Evolutionary conservation across 202 grass and related monocot species (phyloP), one percentile per base, ranked within the genome.

Genomic region (Digitaria exilis): DNA sequence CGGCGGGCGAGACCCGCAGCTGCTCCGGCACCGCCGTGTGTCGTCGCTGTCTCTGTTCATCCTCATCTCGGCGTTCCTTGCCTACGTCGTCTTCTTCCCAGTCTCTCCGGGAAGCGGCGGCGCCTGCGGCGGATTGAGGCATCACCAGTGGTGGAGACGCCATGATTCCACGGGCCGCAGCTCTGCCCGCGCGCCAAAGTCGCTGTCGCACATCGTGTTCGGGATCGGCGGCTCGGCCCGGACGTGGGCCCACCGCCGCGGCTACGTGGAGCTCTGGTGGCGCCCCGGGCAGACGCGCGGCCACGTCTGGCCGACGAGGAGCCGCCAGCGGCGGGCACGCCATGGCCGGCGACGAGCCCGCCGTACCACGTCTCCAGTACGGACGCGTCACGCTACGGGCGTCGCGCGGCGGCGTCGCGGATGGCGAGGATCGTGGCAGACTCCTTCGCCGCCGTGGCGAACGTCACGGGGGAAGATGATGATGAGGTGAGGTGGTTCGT

Each of bases 221-320:
- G 88, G 90, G 52, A 81, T 97, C 83, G 95, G 87, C 51, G 86
- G 86, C 12, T 93, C 95, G 18, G 92, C 84, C 16, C 48, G 31
- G 17, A 92, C 88, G 31, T 94, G 95, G 95, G 61, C 69, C 51
- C 68, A 49, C 49, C 92, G 95, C n/a, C 86, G 82, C 16, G 84
- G 86, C 2, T 97, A 93, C 76, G 82, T 69, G 32, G 92, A 94
- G 82, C 87, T 93, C 14, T 97, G 95, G 95, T 95, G 92, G 95
- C 95, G 75, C 0, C 84, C 86, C 3, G 89, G 69, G 7, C 56
- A 62, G 74, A 91, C 80, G 59, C 81, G 90, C 21, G 95, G 92
- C 2, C 76, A 89, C 74, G 66, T 97, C 54, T 97, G 90, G 88
- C 88, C 18, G 95, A 98, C 73, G 73, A 85, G 82, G n/a, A n/a